Base-by-base conservation (phyloP, 306 rosid species). In the Medicago arabica region DNA sequence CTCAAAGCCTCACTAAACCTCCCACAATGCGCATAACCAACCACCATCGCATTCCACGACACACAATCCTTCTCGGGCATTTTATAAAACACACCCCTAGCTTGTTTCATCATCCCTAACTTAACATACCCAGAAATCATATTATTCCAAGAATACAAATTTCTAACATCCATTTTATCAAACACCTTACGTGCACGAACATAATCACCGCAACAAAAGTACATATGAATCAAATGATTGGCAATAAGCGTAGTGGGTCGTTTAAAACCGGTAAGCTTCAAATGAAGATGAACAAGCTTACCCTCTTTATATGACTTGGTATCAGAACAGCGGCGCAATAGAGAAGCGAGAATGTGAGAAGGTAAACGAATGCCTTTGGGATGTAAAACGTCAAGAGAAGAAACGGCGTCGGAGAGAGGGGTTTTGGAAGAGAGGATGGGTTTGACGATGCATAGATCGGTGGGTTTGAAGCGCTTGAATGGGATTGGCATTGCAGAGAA, bases 41-140 rank as follows among this genome's bases (percentile, higher is more conserved):
- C 83, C 54, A 91, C 88, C 91, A 93, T 91, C 0, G 90, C 80
- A 75, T 93, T 93, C 98, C 98, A 93, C 7, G 97, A 89, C 36
- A 93, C 90, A 21, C 63, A 66, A 66, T 93, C 97, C 89, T 67
- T 93, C 72, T 80, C 86, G 0, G 86, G 81, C 93, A 93, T 91
- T 80, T 61, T 59, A 77, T 84, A 89, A 63, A 91, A 93, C 49
- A 87, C 51, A 15, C 59, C 78, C 81, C 82, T 80, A 4, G 97
- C 92, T 13, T 82, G 92, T 80, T 84, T 72, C 40, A 91, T 64
- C 78, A 85, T 84, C 53, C 91, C 92, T 86, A 89, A 54, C 62
- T 88, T 93, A 77, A 77, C 92, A 84, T 85, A 87, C 47, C 98
- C 97, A 82, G 98, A 84, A 51, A 93, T 85, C 96, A 93, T 81